Percentiles rank a stretch among this genome's conserved stretches.
Evolutionary conservation across 345 rosid genomes (phyloP).

Genomic region (Salix brachista): DNA sequence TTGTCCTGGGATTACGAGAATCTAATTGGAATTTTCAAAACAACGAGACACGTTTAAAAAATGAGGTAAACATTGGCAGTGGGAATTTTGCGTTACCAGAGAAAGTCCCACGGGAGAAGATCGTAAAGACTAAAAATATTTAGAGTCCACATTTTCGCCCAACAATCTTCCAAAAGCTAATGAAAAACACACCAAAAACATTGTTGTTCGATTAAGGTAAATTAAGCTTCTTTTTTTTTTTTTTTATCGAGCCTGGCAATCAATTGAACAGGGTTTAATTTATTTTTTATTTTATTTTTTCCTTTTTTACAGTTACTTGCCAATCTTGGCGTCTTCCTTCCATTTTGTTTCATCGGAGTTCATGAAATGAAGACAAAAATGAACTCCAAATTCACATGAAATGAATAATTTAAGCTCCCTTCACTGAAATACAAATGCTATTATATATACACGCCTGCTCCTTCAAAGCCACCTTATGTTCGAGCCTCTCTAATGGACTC

Average conservation of each 20-base stretch:
- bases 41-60: no score
- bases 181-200: no score
- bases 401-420: constrained; percentile 11
- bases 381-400: constrained; percentile 54
- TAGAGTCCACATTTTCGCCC: background rate
- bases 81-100: background rate
- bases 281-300: background rate
- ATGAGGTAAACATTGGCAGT: background rate
- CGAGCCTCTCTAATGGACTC: constrained; percentile 24
- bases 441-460: constrained; percentile 28
- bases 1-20: no score
- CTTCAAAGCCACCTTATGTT: constrained; percentile 18
- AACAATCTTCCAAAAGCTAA: no score
- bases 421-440: background rate
- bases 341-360: background rate
- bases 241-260: no score
- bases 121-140: background rate
- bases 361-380: constrained; percentile 39
- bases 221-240: no score
- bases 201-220: no score
- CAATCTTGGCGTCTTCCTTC: constrained; percentile 21
- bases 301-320: constrained; percentile 5
- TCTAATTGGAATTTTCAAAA: no score
- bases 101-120: background rate
- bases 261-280: no score